Evolutionary conservation across 805 yeast species (phyloP).

Genomic region (Cephaloascus albidus): DNA sequence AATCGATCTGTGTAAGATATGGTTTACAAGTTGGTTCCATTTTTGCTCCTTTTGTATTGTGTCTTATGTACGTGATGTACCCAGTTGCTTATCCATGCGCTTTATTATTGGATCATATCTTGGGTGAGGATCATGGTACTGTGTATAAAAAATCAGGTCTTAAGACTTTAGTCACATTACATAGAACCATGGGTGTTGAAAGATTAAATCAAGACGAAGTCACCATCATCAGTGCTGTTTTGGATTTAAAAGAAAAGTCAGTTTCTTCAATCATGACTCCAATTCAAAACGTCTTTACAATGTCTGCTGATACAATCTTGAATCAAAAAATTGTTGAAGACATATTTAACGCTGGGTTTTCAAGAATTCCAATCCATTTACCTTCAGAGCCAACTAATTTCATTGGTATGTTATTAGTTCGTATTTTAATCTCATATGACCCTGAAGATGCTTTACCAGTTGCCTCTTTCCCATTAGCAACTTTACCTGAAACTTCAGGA

Average conservation of each 20-base stretch:
- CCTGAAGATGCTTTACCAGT: slow-evolving; percentile 95
- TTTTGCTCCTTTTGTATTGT: slow-evolving; percentile 80
- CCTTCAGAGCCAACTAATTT: slow-evolving; percentile 87
- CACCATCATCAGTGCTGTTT: slow-evolving; percentile 87
- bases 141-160: slow-evolving; percentile 87
- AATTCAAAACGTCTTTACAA: slow-evolving; percentile 77
- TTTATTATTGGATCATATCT: slow-evolving; percentile 60
- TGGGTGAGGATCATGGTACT: slow-evolving; percentile 96
- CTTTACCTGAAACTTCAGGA: slow-evolving; percentile 88
- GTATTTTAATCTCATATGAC: slow-evolving; percentile 89
- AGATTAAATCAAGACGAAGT: slow-evolving; percentile 91
- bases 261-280: slow-evolving; percentile 92
- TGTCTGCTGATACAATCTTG: slow-evolving; percentile 73
- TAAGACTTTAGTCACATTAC: slow-evolving; percentile 87
- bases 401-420: slow-evolving; percentile 89
- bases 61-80: slow-evolving; percentile 80
- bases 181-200: slow-evolving; percentile 92
- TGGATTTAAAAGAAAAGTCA: slow-evolving; percentile 86
- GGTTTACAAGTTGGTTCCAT: slow-evolving; percentile 88
- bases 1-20: slow-evolving; percentile 83
- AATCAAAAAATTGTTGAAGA: slow-evolving; percentile 83
- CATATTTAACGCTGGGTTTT: slow-evolving; percentile 88
- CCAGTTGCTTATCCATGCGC: slow-evolving; percentile 93
- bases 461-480: slow-evolving; percentile 89
- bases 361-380: slow-evolving; percentile 87